Percentiles rank a stretch among this genome's conserved stretches.
Evolutionary conservation across 164 flowering plant genomes (phyloP).

Genomic region (Tetrastigma voinierianum): DNA sequence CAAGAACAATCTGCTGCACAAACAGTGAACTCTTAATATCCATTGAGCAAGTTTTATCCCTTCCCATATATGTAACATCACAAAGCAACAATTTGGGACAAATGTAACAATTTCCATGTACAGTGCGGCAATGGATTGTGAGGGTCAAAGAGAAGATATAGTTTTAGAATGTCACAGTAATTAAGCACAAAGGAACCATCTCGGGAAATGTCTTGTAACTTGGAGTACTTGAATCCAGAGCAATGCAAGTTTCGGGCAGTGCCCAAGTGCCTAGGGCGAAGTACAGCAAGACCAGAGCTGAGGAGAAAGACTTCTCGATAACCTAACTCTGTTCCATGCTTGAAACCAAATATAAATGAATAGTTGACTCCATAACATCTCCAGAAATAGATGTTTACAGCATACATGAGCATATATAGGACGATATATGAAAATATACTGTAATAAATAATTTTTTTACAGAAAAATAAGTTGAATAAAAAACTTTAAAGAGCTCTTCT

Average conservation of each 20-base stretch:
- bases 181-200: conserved; percentile 40
- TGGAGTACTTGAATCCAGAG: conserved; percentile 24
- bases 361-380: conserved; percentile 52
- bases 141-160: neutral
- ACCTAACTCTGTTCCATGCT: conserved; percentile 54
- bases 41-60: too few species aligned
- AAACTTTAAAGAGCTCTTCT: neutral
- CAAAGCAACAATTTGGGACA: too few species aligned
- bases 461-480: neutral
- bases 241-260: conserved; percentile 42
- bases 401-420: conserved; percentile 55
- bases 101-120: too few species aligned
- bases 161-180: conserved; percentile 29
- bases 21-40: too few species aligned
- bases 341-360: conserved; percentile 56
- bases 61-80: too few species aligned
- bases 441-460: neutral
- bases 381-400: conserved; percentile 57
- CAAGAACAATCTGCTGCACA: conserved; percentile 7
- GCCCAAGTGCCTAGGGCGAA: conserved; percentile 42
- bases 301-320: conserved; percentile 53
- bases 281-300: conserved; percentile 50
- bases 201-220: conserved; percentile 30
- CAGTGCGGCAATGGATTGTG: too few species aligned
- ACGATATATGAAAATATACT: conserved; percentile 35